phyloP scores from a whole-genome alignment of 2,329 filamentous ascomycete genomes.

The Diaporthe aspalathi region DNA sequence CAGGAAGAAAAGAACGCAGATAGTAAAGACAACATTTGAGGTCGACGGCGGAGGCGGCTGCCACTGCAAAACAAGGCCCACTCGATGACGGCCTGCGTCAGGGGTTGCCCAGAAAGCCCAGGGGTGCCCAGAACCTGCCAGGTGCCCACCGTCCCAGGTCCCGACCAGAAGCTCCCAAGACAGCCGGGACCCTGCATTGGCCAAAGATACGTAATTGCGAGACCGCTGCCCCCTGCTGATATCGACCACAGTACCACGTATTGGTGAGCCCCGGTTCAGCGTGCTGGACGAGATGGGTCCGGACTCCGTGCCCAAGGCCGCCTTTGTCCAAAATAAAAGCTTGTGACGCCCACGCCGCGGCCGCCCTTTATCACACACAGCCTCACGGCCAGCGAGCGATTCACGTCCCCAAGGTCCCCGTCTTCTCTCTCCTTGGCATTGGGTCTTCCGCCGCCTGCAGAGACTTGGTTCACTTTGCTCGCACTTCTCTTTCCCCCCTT shows the following conservation, averaged over 20 bases:
- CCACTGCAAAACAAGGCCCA: not conserved
- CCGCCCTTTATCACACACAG: constrained; percentile 12
- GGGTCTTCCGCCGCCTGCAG: not conserved
- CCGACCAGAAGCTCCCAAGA: not conserved
- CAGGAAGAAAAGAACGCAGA: too few relatives aligned
- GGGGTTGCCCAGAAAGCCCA: not conserved
- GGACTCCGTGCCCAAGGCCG: not conserved
- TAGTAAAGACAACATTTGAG: too few relatives aligned
- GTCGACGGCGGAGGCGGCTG: too few relatives aligned
- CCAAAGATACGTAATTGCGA: constrained; percentile 14
- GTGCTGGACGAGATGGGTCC: too few relatives aligned
- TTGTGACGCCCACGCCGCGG: constrained; percentile 27
- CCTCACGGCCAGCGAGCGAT: not conserved
- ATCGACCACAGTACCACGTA: too few relatives aligned
- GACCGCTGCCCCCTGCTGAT: constrained; percentile 1
- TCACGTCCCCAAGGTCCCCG: constrained; percentile 5
- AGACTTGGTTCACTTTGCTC: not conserved
- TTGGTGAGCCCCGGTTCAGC: too few relatives aligned
- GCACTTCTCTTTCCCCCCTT: not conserved
- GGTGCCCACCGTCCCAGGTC: not conserved
- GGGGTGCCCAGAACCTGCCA: not conserved
- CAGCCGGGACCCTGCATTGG: constrained; percentile 6
- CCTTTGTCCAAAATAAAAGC: constrained; percentile 34
- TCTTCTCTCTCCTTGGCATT: constrained; percentile 1
- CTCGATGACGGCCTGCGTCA: constrained; percentile 21